These are phyloP conservation scores for Thinopyrum elongatum DNA, from an alignment of 176 grass and related monocot genomes.

Conservation along the genomic window DNA sequence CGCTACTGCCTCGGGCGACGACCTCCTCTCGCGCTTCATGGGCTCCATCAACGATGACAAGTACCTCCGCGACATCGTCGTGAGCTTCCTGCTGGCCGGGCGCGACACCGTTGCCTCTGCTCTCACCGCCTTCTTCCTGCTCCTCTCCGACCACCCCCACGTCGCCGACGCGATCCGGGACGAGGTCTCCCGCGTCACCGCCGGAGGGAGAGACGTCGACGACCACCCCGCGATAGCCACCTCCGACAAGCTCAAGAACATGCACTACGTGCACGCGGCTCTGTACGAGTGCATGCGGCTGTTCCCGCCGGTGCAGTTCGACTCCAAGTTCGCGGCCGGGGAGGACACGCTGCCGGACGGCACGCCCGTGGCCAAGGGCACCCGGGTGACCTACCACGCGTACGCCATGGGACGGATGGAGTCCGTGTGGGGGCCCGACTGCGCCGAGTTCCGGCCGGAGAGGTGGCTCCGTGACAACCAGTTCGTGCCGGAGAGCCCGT, in stretches of 20 bases:
- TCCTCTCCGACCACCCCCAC: slow-evolving; percentile 53
- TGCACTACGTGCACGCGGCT: slow-evolving; percentile 85
- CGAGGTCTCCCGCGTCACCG: slow-evolving; percentile 40
- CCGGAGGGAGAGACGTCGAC: not conserved
- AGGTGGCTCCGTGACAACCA: slow-evolving; percentile 53
- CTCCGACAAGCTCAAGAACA: slow-evolving; percentile 44
- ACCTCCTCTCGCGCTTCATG: slow-evolving; percentile 84
- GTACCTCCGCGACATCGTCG: slow-evolving; percentile 85
- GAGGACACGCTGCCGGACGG: slow-evolving; percentile 81
- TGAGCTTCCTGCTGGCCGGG: slow-evolving; percentile 87
- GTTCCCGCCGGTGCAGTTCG: slow-evolving; percentile 85
- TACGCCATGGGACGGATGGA: slow-evolving; percentile 91
- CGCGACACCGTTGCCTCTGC: slow-evolving; percentile 75
- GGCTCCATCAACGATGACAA: slow-evolving; percentile 62
- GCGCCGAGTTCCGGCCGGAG: slow-evolving; percentile 60
- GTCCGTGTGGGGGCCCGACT: slow-evolving; percentile 75
- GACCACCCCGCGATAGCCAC: not conserved
- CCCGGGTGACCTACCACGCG: slow-evolving; percentile 68
- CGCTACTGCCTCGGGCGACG: slow-evolving; percentile 37
- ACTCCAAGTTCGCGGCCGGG: slow-evolving; percentile 68
- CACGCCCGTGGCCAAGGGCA: slow-evolving; percentile 49
- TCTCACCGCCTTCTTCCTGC: slow-evolving; percentile 73
- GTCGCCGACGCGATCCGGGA: slow-evolving; percentile 50
- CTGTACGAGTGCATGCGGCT: slow-evolving; percentile 75
- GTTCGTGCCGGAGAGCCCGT: slow-evolving; percentile 70